A percentile compares a stretch with the other conserved stretches of the same genome.
Evolutionary conservation across 176 grass and related monocot genomes (phyloP).

Genomic region (Zea mays): DNA sequence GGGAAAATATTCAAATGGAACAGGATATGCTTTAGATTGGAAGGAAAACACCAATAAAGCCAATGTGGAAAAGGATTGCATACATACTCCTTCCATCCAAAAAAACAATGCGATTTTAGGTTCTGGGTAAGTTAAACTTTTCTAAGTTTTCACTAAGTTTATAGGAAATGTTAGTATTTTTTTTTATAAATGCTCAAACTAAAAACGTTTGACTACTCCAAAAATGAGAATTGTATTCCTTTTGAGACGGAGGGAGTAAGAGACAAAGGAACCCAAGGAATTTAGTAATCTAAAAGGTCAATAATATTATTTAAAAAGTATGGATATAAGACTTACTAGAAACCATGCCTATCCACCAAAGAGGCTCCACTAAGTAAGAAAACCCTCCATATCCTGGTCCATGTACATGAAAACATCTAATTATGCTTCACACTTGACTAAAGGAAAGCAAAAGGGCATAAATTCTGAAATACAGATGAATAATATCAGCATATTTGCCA

Average conservation of each 20-base stretch:
- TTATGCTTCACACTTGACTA: slow-evolving; percentile 16
- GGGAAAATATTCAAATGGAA: slow-evolving; percentile 2
- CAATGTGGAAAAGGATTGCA: neutral
- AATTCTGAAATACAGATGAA: slow-evolving; percentile 16
- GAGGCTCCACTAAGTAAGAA: slow-evolving; percentile 81
- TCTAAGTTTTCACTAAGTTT: no score
- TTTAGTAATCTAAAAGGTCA: slow-evolving; percentile 11
- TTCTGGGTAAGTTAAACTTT: no score
- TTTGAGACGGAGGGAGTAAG: neutral
- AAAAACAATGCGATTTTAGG: no score
- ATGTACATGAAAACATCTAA: slow-evolving; percentile 33
- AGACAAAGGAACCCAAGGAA: slow-evolving; percentile 6
- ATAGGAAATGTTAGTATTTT: no score
- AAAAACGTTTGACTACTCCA: no score
- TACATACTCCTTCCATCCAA: neutral
- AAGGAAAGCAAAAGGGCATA: neutral
- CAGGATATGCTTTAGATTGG: neutral
- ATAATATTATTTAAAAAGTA: slow-evolving; percentile 13
- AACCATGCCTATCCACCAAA: slow-evolving; percentile 95
- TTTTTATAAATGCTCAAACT: no score
- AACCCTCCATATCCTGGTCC: slow-evolving; percentile 76
- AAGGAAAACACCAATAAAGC: neutral
- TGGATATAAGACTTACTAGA: slow-evolving; percentile 60
- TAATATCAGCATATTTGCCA: neutral
- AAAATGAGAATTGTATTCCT: neutral